These are phyloP conservation scores for Colletotrichum cuscutae DNA, from an alignment of 2,329 filamentous ascomycete genomes.

Conservation along the genomic window DNA sequence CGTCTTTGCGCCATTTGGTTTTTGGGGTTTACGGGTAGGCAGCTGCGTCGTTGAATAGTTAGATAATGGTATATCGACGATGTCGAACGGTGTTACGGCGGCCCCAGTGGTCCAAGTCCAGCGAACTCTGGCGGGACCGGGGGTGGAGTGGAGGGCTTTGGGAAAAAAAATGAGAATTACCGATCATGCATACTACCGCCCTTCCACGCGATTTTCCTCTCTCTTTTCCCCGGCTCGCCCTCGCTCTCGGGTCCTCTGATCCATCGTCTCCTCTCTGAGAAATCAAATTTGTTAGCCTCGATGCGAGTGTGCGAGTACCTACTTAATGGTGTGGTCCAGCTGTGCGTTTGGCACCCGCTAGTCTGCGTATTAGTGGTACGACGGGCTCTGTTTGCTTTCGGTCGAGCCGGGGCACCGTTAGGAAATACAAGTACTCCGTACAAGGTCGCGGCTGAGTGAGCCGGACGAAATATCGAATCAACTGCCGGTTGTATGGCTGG, in stretches of 20 bases:
- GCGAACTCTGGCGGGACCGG: not conserved
- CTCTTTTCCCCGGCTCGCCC: not conserved
- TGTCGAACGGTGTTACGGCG: not conserved
- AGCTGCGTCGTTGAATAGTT: not conserved
- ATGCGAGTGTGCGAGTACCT: not conserved
- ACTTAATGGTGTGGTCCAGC: not conserved
- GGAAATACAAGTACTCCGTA: not conserved
- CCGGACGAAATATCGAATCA: not conserved
- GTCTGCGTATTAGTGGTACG: not conserved
- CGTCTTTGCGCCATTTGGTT: too few relatives aligned
- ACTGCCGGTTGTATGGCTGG: too few relatives aligned
- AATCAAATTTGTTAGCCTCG: not conserved
- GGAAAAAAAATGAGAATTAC: not conserved
- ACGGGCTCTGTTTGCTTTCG: not conserved
- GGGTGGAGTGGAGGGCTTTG: not conserved
- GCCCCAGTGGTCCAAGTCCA: not conserved
- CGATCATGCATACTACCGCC: constrained; percentile 6
- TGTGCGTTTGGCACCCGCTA: not conserved
- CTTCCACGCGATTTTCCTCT: not conserved
- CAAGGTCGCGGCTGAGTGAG: not conserved
- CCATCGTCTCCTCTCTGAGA: not conserved
- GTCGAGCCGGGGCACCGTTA: not conserved
- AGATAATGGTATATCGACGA: not conserved
- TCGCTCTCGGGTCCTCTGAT: not conserved
- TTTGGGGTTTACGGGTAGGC: not conserved